Base-by-base conservation (phyloP, 139 green algal genomes). In the Tetraselmis striata region DNA sequence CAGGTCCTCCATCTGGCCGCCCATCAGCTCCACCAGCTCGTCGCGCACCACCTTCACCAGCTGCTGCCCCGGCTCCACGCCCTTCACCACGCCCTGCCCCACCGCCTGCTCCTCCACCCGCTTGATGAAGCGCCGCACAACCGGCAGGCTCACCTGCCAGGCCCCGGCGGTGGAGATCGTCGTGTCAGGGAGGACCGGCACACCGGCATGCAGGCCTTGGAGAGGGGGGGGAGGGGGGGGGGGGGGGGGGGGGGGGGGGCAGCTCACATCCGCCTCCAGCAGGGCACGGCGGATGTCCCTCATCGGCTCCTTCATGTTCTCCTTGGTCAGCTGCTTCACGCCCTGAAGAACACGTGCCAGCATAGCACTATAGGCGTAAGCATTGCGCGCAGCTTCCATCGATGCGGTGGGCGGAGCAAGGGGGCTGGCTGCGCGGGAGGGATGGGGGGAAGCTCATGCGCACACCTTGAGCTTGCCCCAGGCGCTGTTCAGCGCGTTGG, bases 231-330 rank as follows among this genome's bases (percentile, higher is more conserved):
- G 58, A 75, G 58, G 18, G 58, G 22, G 58, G 22, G 58, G 18
- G 22, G 58, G 58, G 58, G 23, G 22, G 58, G 18, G 58, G 58
- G 58, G 22, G 58, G 58, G 22, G n/a, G n/a, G n/a, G n/a, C 29
- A 26, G 79, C 59, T 79, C 77, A 95, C 96, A 85, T 99, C 96
- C 18, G 97, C 97, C 85, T 99, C 97, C 30, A 99, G 92, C 77
- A 99, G 92, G 1, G 97, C 97, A 23, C 97, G 85, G 1, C 96
- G 89, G 31, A 99, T 96, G 75, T 98, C 95, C 23, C 91, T 89
- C 87, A 98, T 87, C 23, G 95, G 94, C 32, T 80, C 84, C 88
- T 99, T 99, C 59, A 99, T 95, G 86, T 99, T 99, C 74, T 98
- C 96, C 23, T 85, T 28, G 0, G 93, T 99, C 29, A 99, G 87